Percentiles rank a stretch among this genome's conserved stretches.
These are phyloP conservation scores for Microcos paniculata DNA, from an alignment of 345 rosid species.

Conservation along the genomic window DNA sequence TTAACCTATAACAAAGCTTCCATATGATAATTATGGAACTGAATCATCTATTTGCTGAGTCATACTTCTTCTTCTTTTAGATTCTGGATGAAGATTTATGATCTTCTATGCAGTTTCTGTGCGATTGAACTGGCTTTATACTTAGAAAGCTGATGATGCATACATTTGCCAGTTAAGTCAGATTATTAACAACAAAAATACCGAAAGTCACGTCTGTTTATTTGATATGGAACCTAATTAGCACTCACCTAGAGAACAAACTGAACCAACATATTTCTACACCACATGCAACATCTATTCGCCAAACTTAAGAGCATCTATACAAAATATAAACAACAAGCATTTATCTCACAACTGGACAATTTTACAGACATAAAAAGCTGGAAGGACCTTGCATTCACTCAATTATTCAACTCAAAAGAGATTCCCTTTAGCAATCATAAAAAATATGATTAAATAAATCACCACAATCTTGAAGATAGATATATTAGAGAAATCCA, in stretches of 20 bases:
- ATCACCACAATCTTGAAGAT: constrained; percentile 4
- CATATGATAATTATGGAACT: background rate
- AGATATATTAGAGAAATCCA: background rate
- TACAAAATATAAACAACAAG: constrained; percentile 26
- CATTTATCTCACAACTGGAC: constrained; percentile 39
- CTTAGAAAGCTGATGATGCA: too few relatives aligned
- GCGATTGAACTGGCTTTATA: too few relatives aligned
- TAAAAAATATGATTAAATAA: constrained; percentile 6
- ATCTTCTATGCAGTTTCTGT: too few relatives aligned
- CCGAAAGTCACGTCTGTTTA: background rate
- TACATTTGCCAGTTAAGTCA: background rate
- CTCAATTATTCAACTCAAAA: constrained; percentile 30
- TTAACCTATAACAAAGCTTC: background rate
- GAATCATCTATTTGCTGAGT: background rate
- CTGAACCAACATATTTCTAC: background rate
- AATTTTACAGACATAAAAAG: constrained; percentile 12
- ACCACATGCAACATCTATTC: background rate
- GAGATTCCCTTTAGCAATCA: constrained; percentile 15
- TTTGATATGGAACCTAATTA: background rate
- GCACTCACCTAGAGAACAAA: background rate
- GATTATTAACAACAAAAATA: background rate
- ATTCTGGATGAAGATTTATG: background rate
- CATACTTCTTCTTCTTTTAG: background rate
- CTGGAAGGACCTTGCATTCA: constrained; percentile 10
- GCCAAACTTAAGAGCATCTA: background rate